Evolutionary conservation across 2,329 filamentous ascomycete genomes (phyloP), one percentile per base, ranked within the genome.

Genomic region (Waltergamsia citrina): DNA sequence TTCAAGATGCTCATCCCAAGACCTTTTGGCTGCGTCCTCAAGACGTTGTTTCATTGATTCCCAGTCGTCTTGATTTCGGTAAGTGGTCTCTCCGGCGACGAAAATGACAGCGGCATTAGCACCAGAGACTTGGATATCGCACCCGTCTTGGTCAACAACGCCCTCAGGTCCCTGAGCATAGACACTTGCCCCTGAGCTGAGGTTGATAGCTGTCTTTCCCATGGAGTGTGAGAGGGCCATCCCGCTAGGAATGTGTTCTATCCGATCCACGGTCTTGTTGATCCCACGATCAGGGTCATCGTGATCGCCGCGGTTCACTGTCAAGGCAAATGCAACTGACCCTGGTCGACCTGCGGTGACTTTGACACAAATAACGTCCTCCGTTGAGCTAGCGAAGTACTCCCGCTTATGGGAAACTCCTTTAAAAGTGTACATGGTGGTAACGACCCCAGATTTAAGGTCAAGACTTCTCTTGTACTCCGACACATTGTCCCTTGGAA

Each of bases 321-420:
- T 41, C 1, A 54, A 11, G 1, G 49, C 32, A 7, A 52, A 43
- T 3, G 42, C 43, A 1, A 49, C 38, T 15, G 35, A 34, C 10
- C 47, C 38, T 4, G 41, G 7, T 27, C 37, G n/a, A 39, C 39
- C 21, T 28, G 43, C 40, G 7, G 16, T 40, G 20, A 50, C 36
- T 2, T 42, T 35, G n/a, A 63, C 43, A 2, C 53, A 59, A 11
- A 69, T 41, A 4, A 61, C 51, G 19, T 55, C 50, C 17, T 63
- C 57, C 1, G 63, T 56, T 36, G 58, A 54, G 38, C 59, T 65
- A 17, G 60, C 60, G 25, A 69, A 45, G 8, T 50, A 45, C 36
- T 68, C 54, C 8, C 64, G 53, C 19, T 45, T 42, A 27, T 51
- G 48, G 1, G 39, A 37, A 2, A 54, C 44, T 5, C 53, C 53